A percentile compares a stretch with the other conserved stretches of the same genome.
Conservation (phyloP, 768 basidiomycete genomes). For the Boletellus ananiceps region DNA sequence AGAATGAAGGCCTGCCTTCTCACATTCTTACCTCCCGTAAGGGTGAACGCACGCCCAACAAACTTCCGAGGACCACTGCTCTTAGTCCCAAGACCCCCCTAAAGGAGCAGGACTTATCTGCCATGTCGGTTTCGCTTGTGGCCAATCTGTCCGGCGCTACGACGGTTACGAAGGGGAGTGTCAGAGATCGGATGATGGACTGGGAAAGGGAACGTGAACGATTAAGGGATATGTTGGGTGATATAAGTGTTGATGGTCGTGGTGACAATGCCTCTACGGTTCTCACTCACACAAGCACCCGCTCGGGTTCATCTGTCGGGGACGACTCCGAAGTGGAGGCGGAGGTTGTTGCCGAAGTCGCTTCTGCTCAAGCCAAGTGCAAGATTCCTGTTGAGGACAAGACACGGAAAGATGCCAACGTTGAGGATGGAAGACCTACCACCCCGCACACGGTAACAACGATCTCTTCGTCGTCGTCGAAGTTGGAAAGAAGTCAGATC, state of each 20-base stretch:
- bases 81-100: slow-evolving; percentile 17
- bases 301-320: slow-evolving; percentile 23
- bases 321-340: slow-evolving; percentile 25
- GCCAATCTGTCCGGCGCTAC: slow-evolving; percentile 18
- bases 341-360: slow-evolving; percentile 23
- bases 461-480: slow-evolving; percentile 18
- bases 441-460: slow-evolving; percentile 13
- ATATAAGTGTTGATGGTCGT: slow-evolving; percentile 42
- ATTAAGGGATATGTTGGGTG: slow-evolving; percentile 59
- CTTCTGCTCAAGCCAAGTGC: slow-evolving; percentile 6
- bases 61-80: neutral
- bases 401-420: neutral
- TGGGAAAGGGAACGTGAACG: slow-evolving; percentile 73
- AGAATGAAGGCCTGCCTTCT: slow-evolving; percentile 16
- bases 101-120: slow-evolving; percentile 11
- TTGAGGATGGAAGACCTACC: slow-evolving; percentile 5
- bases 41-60: slow-evolving; percentile 2
- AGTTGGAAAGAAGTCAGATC: slow-evolving; percentile 26
- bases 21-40: slow-evolving; percentile 7
- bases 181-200: slow-evolving; percentile 61
- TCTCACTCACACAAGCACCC: slow-evolving; percentile 13
- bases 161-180: slow-evolving; percentile 28
- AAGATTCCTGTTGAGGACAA: slow-evolving; percentile 2
- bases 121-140: slow-evolving; percentile 7
- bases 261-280: slow-evolving; percentile 32